phyloP scores from a whole-genome alignment of 805 yeast species.

The Candida vartiovaarae region DNA sequence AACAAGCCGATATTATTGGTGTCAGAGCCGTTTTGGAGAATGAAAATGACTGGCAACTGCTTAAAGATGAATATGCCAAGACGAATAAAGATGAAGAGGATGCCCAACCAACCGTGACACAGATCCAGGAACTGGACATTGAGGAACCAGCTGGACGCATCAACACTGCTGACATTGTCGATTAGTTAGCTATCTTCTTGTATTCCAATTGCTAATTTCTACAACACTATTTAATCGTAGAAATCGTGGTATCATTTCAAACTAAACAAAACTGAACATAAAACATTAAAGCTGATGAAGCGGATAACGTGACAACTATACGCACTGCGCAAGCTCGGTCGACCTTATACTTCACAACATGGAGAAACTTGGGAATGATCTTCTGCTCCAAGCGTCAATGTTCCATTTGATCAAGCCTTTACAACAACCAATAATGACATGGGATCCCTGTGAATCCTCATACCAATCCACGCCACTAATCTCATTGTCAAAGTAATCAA shows the following conservation, averaged over 20 bases:
- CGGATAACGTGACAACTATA: background rate
- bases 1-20: conserved; percentile 77
- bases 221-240: background rate
- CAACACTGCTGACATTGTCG: conserved; percentile 35
- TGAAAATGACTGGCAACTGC: conserved; percentile 58
- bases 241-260: background rate
- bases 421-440: conserved; percentile 54
- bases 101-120: conserved; percentile 6
- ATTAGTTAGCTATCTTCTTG: conserved; percentile 15
- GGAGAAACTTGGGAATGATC: conserved; percentile 41
- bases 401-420: conserved; percentile 67
- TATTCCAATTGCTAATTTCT: no score
- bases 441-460: conserved; percentile 41
- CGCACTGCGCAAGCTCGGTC: no score
- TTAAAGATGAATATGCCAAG: conserved; percentile 36
- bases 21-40: conserved; percentile 71
- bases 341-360: background rate
- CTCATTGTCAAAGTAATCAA: conserved; percentile 35
- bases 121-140: no score
- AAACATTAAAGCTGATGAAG: background rate
- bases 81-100: conserved; percentile 14
- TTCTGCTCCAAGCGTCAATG: conserved; percentile 55
- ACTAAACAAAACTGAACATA: background rate
- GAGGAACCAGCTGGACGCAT: background rate
- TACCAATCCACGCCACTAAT: conserved; percentile 59